Base-by-base conservation (phyloP, 306 rosid genomes). In the Leucaena leucocephala region DNA sequence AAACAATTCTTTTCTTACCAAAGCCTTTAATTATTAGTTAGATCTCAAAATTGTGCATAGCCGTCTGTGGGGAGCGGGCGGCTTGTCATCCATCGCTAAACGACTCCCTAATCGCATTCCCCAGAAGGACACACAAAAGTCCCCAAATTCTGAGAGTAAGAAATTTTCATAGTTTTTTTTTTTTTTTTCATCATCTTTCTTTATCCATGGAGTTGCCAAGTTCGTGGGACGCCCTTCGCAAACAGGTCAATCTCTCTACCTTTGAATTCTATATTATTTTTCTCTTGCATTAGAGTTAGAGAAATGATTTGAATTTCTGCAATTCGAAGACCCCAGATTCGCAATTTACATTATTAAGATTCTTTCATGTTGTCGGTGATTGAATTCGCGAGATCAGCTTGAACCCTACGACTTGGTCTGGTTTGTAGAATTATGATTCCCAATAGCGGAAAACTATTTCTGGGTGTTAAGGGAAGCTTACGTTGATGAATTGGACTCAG, bases 201-300 rank as follows among this genome's bases (percentile, higher is more conserved):
- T 43, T 39, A 74, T 33, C 77, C 68, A 93, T 91, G 98, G 98
- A 93, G 71, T 77, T 82, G 44, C 80, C 85, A 7, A 88, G 73
- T 89, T 92, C 97, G 44, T 93, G 98, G 98, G 96, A 93, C 81
- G 89, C 97, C 52, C 97, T 93, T 76, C 98, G 98, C 83, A 89
- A 89, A 58, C 96, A 93, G 97, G 98, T 93, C 55, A 43, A 34
- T 58, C 54, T 68, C 27, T 68, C 46, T 19, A 6, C 44, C 11
- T 16, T 73, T 35, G 42, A 8, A 50, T 71, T 59, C 36, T 50
- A 2, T 50, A 50, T 50, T 50, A 16, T 43, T 43, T 43, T 16
- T 4, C 16, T 5, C 57, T 69, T 38, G 2, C 38, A 22, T 59
- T 11, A 5, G n/a, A 19, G 8, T 62, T 13, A 1, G 22, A 17